Evolutionary conservation across 257 asterid genomes (phyloP), one percentile per base, ranked within the genome.

Genomic region (Nyctanthes arbortristis): DNA sequence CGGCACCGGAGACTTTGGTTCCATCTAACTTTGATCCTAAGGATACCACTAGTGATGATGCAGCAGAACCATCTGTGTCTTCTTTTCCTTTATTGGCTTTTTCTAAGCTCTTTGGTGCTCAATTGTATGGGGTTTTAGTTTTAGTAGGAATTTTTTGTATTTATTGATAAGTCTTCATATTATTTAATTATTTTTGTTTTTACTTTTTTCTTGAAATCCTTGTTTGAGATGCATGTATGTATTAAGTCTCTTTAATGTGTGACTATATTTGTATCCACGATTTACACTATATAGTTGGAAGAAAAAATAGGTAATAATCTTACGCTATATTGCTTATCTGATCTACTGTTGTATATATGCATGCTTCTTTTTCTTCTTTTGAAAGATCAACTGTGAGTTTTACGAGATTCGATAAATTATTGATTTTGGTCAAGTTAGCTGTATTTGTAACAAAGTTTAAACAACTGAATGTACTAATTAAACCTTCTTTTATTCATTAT

Each of bases 1-100:
- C 94, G 0, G 84, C 76, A 1, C 96, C 97, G 0, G 97, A 91
- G 2, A 93, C 96, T 1, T 20, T 91, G 40, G 92, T 86, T 5
- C 99, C 99, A 0, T 73, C 96, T 2, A 81, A 81, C 49, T 92
- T 92, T 22, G 83, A 92, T 74, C 98, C 96, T 2, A 81, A 45
- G 37, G 87, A 84, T 62, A 67, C 43, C 5, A 76, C 81, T 34
- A 95, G 73, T 61, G 89, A 86, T 69, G 79, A 54, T 75, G 74
- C 35, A 31, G 71, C 13, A 40, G 71, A 76, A 31, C 34, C 88
- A 55, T 87, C 97, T n/a, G 30, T 36, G n/a, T 77, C 95, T 16
- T 13, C 95, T 16, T 13, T 65, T 60, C 37, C 81, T n/a, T 68
- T 80, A 6, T 0, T 30, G 1, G 63, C 58, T 3, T 14, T 67